Evolutionary conservation across 352 stramenopile species (phyloP).

Genomic region (Phytophthora hibernalis): DNA sequence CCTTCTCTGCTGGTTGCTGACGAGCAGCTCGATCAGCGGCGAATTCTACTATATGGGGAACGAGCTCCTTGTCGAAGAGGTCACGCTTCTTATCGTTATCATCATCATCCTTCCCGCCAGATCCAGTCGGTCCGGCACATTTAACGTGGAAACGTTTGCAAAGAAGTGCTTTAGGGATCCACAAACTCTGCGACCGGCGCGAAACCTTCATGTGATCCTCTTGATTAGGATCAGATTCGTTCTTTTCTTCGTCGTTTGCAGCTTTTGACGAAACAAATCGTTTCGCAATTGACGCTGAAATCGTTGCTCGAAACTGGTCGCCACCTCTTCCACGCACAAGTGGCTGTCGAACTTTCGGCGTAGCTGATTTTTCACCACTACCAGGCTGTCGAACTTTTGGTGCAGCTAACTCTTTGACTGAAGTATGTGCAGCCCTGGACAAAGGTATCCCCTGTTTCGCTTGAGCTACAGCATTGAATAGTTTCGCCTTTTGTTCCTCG

Average conservation of each 20-base stretch:
- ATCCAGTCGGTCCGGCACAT: conserved; percentile 47
- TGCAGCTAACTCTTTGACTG: conserved; percentile 7
- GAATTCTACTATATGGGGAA: conserved; percentile 74
- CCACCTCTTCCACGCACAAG: conserved; percentile 40
- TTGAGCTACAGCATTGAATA: conserved; percentile 49
- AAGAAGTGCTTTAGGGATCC: conserved; percentile 72
- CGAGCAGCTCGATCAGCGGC: conserved; percentile 46
- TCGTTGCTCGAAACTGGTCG: conserved; percentile 73
- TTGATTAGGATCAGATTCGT: background rate
- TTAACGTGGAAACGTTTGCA: conserved; percentile 89
- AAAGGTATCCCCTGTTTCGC: conserved; percentile 31
- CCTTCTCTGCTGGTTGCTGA: background rate
- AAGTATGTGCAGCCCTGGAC: background rate
- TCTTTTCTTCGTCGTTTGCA: conserved; percentile 17
- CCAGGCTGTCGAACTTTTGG: conserved; percentile 46
- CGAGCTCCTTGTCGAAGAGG: conserved; percentile 77
- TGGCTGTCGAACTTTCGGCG: conserved; percentile 41
- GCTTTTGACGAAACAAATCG: conserved; percentile 70
- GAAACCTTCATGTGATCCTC: conserved; percentile 45
- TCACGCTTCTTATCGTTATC: conserved; percentile 44
- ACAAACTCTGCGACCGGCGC: conserved; percentile 56
- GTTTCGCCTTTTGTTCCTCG: conserved; percentile 50
- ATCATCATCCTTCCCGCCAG: conserved; percentile 25
- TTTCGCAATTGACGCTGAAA: conserved; percentile 84
- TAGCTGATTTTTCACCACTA: conserved; percentile 12